Conservation (phyloP, 2,329 filamentous ascomycete genomes). For the Chaetomiaceae sp. region DNA sequence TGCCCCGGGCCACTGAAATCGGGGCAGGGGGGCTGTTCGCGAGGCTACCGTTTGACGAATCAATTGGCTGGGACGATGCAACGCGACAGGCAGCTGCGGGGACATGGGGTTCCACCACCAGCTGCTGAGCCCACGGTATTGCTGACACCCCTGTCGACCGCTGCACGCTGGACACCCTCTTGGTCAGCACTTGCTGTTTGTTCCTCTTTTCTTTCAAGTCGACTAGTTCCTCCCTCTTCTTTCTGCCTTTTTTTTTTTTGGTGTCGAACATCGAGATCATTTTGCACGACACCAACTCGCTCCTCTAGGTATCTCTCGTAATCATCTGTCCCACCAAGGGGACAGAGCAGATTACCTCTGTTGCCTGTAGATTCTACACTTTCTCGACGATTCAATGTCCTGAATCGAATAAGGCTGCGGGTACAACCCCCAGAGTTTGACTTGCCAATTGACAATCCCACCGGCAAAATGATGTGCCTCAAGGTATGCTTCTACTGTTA, state of each 20-base stretch:
- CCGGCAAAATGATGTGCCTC: slow-evolving; percentile 18
- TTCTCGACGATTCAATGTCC: slow-evolving; percentile 2
- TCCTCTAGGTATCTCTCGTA: no score
- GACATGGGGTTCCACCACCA: slow-evolving; percentile 5
- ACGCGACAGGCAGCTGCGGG: background rate
- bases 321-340: background rate
- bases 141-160: slow-evolving; percentile 7
- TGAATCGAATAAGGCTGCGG: slow-evolving; percentile 16
- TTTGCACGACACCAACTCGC: no score
- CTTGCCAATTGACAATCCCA: slow-evolving; percentile 15
- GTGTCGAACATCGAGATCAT: background rate
- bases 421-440: background rate
- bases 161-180: background rate
- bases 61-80: slow-evolving; percentile 16
- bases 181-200: background rate
- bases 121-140: slow-evolving; percentile 3
- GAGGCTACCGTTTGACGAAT: background rate
- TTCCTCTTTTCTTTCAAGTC: background rate
- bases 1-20: slow-evolving; percentile 15
- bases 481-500: slow-evolving; percentile 8
- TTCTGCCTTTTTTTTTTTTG: background rate
- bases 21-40: background rate
- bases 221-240: background rate
- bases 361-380: background rate
- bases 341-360: background rate